Evolutionary conservation across 371 early-diverging fungal species (phyloP).

Genomic region (Mortierella sp.): DNA sequence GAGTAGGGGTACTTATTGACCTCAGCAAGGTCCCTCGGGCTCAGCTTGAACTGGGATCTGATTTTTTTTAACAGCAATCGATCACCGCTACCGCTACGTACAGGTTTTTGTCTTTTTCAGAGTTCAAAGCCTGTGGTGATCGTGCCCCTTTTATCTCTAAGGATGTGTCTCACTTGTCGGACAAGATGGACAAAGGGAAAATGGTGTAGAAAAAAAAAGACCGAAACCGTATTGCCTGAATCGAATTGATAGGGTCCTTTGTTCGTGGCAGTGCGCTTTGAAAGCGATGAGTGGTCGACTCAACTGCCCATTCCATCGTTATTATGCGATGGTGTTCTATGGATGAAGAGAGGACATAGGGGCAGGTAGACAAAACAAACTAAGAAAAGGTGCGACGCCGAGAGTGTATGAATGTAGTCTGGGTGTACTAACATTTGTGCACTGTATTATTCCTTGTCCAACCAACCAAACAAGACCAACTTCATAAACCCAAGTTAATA

Average conservation of each 20-base stretch:
- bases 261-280: slow-evolving; percentile 7
- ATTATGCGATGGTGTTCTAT: not conserved
- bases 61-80: not conserved
- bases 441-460: not conserved
- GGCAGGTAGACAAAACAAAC: not conserved
- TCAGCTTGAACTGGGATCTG: not conserved
- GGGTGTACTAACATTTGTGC: not conserved
- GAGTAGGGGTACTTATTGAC: not conserved
- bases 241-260: not conserved
- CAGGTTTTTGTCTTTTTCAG: not conserved
- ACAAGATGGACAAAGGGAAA: not conserved
- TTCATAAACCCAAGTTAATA: not conserved
- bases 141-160: not conserved
- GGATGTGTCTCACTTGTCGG: slow-evolving; percentile 7
- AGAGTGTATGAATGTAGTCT: not conserved
- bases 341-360: not conserved
- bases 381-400: not conserved
- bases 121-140: not conserved
- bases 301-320: not conserved
- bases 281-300: not conserved
- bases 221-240: not conserved
- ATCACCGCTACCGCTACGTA: not conserved
- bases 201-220: not conserved
- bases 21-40: not conserved
- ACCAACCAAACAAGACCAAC: not conserved